Base-by-base conservation (phyloP, 2,329 filamentous ascomycete species). In the Neonectria ditissima region DNA sequence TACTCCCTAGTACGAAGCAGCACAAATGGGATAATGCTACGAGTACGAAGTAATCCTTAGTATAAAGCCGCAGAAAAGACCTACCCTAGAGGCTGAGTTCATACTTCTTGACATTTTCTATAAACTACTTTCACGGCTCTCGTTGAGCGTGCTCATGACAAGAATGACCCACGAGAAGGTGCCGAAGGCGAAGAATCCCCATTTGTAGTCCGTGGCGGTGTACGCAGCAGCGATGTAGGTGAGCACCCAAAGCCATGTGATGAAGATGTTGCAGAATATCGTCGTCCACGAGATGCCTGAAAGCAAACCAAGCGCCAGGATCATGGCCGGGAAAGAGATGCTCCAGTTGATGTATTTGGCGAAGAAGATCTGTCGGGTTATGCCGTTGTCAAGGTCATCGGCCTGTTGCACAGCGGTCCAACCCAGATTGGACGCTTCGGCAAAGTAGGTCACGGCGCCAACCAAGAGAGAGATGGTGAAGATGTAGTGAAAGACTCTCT, bases 401-500 rank as follows among this genome's bases (percentile, higher is more conserved):
- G 34, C 14, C 34, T 39, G 34, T n/a, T 39, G 34, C 3, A 85
- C 59, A 14, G 79, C 68, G 18, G 65, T 72, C 73, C 76, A 86
- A 57, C 78, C 84, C 1, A 86, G 78, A 67, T 85, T 80, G 4
- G 83, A 82, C 10, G 83, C 84, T 74, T 80, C 77, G 63, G 84
- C 79, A 65, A 76, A 87, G 78, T 86, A 86, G 58, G 80, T 74
- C 62, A 84, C 78, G 20, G 80, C 71, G 63, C 83, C 84, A 63
- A 80, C 79, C 5, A 86, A 76, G 39, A 82, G 78, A 43, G 80
- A 78, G 54, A 85, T 76, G 65, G 75, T 78, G 72, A 85, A 83
- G 63, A 85, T 75, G 73, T 86, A 85, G 77, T 87, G 83, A 77
- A 86, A 87, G 68, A 86, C 80, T 69, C 80, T 80, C 70, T 86